Conservation (phyloP, 2,329 filamentous ascomycete species). For the Verticillium albo-atrum region DNA sequence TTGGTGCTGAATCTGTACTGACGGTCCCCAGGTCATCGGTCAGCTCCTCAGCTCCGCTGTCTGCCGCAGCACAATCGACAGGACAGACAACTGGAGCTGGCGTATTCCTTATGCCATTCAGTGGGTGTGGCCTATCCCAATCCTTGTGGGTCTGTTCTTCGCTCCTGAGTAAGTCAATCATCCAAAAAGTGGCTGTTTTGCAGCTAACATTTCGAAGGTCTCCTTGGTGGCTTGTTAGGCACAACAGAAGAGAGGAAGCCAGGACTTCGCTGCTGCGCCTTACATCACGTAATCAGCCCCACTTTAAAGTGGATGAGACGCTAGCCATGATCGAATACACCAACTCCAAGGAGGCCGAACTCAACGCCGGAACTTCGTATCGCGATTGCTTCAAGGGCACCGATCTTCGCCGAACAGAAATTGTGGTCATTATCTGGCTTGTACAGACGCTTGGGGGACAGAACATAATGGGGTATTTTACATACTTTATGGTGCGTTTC, state of each 20-base stretch:
- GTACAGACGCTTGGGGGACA: constrained; percentile 44
- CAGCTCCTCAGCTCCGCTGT: constrained; percentile 47
- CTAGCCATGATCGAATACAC: constrained; percentile 54
- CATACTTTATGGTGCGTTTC: constrained; percentile 20
- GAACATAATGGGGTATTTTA: constrained; percentile 37
- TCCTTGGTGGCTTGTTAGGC: constrained; percentile 47
- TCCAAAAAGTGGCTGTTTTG: neutral
- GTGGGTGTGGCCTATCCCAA: constrained; percentile 47
- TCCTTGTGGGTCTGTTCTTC: constrained; percentile 38
- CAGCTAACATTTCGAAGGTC: constrained; percentile 23
- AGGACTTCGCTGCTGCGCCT: constrained; percentile 36
- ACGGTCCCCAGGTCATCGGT: constrained; percentile 36
- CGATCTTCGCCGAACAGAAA: constrained; percentile 49
- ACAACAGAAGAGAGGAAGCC: constrained; percentile 35
- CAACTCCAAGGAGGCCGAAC: constrained; percentile 40
- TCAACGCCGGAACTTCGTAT: constrained; percentile 39
- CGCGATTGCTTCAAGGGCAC: constrained; percentile 47
- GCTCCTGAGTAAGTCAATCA: constrained; percentile 35
- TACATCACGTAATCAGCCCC: constrained; percentile 29
- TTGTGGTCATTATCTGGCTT: constrained; percentile 45
- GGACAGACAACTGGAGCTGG: constrained; percentile 41
- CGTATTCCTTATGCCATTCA: constrained; percentile 46
- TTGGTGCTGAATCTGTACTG: constrained; percentile 20
- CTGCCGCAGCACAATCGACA: constrained; percentile 33
- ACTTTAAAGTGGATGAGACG: constrained; percentile 40